Conservation (phyloP, 106 monocot species). For the Dendrobium catenatum region DNA sequence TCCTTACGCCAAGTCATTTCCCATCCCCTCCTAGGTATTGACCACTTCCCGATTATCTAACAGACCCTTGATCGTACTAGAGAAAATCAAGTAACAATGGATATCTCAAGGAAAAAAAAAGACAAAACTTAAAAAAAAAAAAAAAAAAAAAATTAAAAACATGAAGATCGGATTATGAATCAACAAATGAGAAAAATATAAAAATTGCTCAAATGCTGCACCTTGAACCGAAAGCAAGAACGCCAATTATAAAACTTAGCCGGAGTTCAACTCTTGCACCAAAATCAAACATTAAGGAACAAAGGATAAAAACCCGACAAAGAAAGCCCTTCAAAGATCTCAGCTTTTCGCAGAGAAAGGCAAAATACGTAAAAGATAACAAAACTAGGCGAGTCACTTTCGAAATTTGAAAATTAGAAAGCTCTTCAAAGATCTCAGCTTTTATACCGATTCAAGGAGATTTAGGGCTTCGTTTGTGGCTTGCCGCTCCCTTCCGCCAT, state of each 20-base stretch:
- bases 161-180: not conserved
- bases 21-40: too few relatives aligned
- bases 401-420: not conserved
- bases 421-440: not conserved
- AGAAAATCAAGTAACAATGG: not conserved
- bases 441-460: constrained; percentile 61
- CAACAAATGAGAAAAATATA: not conserved
- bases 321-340: not conserved
- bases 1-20: too few relatives aligned
- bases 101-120: not conserved
- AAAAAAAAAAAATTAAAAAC: not conserved
- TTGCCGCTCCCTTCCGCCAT: constrained; percentile 89
- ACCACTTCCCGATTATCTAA: too few relatives aligned
- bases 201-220: not conserved
- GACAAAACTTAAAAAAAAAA: not conserved
- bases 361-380: not conserved
- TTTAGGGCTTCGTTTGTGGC: constrained; percentile 69
- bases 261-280: not conserved
- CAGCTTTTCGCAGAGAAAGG: not conserved
- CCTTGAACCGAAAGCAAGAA: not conserved
- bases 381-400: not conserved
- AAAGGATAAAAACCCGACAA: not conserved
- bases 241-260: not conserved
- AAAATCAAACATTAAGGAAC: not conserved
- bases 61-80: not conserved